phyloP scores from a whole-genome alignment of 257 asterid genomes.

The Catharanthus roseus region DNA sequence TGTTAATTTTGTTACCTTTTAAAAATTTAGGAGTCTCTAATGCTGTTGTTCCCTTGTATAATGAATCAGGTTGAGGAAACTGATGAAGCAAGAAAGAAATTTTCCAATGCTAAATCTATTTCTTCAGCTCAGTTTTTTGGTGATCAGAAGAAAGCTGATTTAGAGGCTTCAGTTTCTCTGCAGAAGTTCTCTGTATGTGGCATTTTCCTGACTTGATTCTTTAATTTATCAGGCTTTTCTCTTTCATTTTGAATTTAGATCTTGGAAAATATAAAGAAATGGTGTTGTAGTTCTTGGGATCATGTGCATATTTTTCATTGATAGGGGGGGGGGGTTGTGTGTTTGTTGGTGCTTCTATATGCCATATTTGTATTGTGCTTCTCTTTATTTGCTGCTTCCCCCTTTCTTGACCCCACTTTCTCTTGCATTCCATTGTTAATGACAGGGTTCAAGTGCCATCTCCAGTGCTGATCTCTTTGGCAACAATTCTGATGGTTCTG shows the following conservation, averaged over 20 bases:
- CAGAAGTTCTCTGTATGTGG: conserved; percentile 83
- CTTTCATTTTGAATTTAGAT: neutral
- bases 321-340: neutral
- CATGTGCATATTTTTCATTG: neutral
- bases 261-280: neutral
- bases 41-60: neutral
- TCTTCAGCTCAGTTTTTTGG: conserved; percentile 97
- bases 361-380: neutral
- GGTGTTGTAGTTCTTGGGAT: neutral
- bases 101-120: conserved; percentile 89
- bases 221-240: conserved; percentile 3
- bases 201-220: conserved; percentile 5
- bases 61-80: conserved; percentile 75
- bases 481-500: conserved; percentile 23
- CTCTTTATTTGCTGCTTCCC: neutral
- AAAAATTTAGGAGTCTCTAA: neutral
- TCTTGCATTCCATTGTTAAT: conserved; percentile 7
- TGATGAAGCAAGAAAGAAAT: conserved; percentile 98
- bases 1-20: neutral
- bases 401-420: too few species aligned
- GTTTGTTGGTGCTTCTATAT: neutral
- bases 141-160: conserved; percentile 54
- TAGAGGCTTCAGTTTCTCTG: conserved; percentile 66
- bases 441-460: conserved; percentile 79
- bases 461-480: conserved; percentile 98